Conservation (phyloP, 495 filamentous ascomycete genomes). For the Podospora pseudocomata region DNA sequence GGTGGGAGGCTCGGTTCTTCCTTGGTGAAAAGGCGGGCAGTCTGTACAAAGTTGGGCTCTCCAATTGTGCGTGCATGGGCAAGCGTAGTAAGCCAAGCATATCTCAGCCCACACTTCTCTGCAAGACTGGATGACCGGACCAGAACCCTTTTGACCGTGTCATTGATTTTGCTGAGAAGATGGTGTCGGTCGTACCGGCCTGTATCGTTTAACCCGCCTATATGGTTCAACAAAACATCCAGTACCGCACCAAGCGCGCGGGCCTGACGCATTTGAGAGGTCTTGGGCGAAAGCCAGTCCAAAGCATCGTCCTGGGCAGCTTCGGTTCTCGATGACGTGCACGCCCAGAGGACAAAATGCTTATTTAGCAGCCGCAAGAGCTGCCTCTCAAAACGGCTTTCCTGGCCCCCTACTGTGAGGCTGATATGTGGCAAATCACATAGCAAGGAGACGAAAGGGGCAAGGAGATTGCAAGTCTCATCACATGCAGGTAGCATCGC, state of each 20-base stretch:
- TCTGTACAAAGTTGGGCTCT: constrained; percentile 18
- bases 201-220: too few relatives aligned
- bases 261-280: background rate
- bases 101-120: constrained; percentile 12
- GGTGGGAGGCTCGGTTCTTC: constrained; percentile 3
- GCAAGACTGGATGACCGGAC: background rate
- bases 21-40: constrained; percentile 10
- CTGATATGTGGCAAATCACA: background rate
- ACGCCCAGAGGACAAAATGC: background rate
- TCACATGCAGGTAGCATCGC: constrained; percentile 21
- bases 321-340: background rate
- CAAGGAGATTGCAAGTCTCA: constrained; percentile 20
- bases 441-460: background rate
- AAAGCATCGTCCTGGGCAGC: constrained; percentile 1
- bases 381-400: background rate
- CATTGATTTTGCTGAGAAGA: background rate
- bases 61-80: constrained; percentile 25
- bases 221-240: background rate
- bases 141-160: background rate
- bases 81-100: constrained; percentile 31
- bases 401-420: background rate
- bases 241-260: background rate
- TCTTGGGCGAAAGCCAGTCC: background rate
- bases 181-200: background rate
- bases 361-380: background rate